Evolutionary conservation across 2,329 filamentous ascomycete species (phyloP).

Genomic region (Fusarium scirpi): DNA sequence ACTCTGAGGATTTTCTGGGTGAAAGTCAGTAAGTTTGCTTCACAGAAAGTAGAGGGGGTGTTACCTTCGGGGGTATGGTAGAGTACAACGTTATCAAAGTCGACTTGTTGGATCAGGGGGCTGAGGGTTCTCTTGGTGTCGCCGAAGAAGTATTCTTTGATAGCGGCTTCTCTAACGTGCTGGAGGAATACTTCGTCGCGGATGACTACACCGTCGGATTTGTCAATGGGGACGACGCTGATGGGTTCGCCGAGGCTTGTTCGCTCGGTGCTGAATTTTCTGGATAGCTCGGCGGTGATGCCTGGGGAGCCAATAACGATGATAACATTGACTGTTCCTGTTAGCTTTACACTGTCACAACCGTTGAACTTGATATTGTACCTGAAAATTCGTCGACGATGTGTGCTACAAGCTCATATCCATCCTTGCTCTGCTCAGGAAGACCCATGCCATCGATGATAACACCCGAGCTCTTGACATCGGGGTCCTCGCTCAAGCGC

Average conservation of each 20-base stretch:
- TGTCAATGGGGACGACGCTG: slow-evolving; percentile 81
- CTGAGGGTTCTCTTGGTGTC: slow-evolving; percentile 80
- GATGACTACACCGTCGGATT: slow-evolving; percentile 86
- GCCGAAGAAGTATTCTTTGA: slow-evolving; percentile 96
- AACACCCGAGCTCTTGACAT: slow-evolving; percentile 78
- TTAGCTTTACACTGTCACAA: slow-evolving; percentile 21
- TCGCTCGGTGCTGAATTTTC: slow-evolving; percentile 70
- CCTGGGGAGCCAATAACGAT: slow-evolving; percentile 84
- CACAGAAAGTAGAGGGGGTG: slow-evolving; percentile 10
- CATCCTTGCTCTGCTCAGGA: slow-evolving; percentile 72
- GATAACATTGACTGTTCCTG: slow-evolving; percentile 80
- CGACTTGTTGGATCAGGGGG: slow-evolving; percentile 87
- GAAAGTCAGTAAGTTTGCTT: slow-evolving; percentile 22
- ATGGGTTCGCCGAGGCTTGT: slow-evolving; percentile 75
- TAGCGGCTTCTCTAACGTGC: slow-evolving; percentile 77
- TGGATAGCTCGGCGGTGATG: slow-evolving; percentile 79
- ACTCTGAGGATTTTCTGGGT: slow-evolving; percentile 51
- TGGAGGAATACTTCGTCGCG: slow-evolving; percentile 81
- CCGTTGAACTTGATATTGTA: slow-evolving; percentile 30
- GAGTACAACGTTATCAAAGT: slow-evolving; percentile 79
- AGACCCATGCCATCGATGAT: slow-evolving; percentile 86
- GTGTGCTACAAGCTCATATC: slow-evolving; percentile 83
- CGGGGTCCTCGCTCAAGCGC: slow-evolving; percentile 79
- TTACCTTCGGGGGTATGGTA: slow-evolving; percentile 76
- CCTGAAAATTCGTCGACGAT: slow-evolving; percentile 70